Percentiles rank a stretch among this genome's conserved stretches.
Conservation (phyloP, 768 basidiomycete genomes). For the Fomitopsis pulvina region DNA sequence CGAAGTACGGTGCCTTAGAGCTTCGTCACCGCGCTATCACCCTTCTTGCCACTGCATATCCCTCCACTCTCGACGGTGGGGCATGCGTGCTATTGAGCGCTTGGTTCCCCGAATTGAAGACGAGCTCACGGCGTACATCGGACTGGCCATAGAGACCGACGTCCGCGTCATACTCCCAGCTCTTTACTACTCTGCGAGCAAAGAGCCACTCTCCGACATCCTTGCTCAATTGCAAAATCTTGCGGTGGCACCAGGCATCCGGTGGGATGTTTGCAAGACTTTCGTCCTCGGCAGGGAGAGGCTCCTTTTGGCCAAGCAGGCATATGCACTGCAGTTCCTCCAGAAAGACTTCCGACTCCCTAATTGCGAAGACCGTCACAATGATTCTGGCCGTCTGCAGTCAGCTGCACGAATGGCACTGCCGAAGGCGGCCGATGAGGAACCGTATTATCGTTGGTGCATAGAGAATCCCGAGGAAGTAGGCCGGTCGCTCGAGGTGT, state of each 20-base stretch:
- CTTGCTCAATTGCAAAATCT: background rate
- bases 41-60: slow-evolving; percentile 13
- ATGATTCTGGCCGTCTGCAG: background rate
- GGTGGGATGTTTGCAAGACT: slow-evolving; percentile 3
- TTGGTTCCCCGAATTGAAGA: slow-evolving; percentile 2
- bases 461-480: background rate
- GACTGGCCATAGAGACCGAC: slow-evolving; percentile 11
- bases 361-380: background rate
- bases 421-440: background rate
- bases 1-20: slow-evolving; percentile 13
- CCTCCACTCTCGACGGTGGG: slow-evolving; percentile 5
- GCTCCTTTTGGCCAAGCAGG: background rate
- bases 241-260: background rate
- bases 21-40: slow-evolving; percentile 13
- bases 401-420: background rate
- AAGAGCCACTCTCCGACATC: background rate
- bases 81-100: background rate
- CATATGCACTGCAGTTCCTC: background rate
- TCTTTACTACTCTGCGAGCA: slow-evolving; percentile 10
- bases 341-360: background rate
- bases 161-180: slow-evolving; percentile 11
- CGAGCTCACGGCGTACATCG: slow-evolving; percentile 7
- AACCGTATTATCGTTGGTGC: slow-evolving; percentile 2
- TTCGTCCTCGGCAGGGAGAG: slow-evolving; percentile 1
- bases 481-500: background rate